These are phyloP conservation scores for Debaryomyces sp. DNA, from an alignment of 1,139 yeast genomes.

Conservation along the genomic window DNA sequence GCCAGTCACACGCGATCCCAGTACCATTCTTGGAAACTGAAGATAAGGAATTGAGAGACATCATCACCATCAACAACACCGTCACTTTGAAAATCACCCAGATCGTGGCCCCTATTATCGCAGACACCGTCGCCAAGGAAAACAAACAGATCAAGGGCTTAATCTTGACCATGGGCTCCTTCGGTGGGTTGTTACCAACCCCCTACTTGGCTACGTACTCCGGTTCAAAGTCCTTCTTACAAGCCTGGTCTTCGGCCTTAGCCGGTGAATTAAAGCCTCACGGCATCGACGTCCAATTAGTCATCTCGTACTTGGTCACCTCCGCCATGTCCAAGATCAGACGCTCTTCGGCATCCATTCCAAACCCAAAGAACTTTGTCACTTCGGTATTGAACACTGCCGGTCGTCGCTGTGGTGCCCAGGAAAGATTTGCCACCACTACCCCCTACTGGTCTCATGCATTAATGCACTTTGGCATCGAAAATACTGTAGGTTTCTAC, in stretches of 20 bases:
- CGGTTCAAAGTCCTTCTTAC: slow-evolving; percentile 94
- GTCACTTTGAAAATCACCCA: slow-evolving; percentile 87
- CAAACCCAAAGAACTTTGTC: slow-evolving; percentile 82
- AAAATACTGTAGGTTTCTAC: slow-evolving; percentile 78
- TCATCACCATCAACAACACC: slow-evolving; percentile 81
- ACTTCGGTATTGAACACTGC: slow-evolving; percentile 62
- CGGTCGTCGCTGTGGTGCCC: slow-evolving; percentile 92
- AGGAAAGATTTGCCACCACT: slow-evolving; percentile 79
- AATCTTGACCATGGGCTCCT: slow-evolving; percentile 93
- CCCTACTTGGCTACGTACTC: slow-evolving; percentile 92
- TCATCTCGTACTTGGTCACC: slow-evolving; percentile 89
- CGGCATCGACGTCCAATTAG: slow-evolving; percentile 82
- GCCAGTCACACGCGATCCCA: slow-evolving; percentile 92
- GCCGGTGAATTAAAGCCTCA: slow-evolving; percentile 78
- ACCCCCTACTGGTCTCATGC: slow-evolving; percentile 98
- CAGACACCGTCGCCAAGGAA: slow-evolving; percentile 48
- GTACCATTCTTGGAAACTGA: slow-evolving; percentile 87
- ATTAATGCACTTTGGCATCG: slow-evolving; percentile 82
- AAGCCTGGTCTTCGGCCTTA: slow-evolving; percentile 87
- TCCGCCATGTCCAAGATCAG: slow-evolving; percentile 95
- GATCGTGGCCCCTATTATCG: slow-evolving; percentile 67
- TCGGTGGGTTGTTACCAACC: slow-evolving; percentile 92
- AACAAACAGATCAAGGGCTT: slow-evolving; percentile 58
- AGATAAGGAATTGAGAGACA: slow-evolving; percentile 70
- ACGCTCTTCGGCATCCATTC: slow-evolving; percentile 73